phyloP scores from a whole-genome alignment of 2,329 filamentous ascomycete species.

The Herpotrichia juniperi region DNA sequence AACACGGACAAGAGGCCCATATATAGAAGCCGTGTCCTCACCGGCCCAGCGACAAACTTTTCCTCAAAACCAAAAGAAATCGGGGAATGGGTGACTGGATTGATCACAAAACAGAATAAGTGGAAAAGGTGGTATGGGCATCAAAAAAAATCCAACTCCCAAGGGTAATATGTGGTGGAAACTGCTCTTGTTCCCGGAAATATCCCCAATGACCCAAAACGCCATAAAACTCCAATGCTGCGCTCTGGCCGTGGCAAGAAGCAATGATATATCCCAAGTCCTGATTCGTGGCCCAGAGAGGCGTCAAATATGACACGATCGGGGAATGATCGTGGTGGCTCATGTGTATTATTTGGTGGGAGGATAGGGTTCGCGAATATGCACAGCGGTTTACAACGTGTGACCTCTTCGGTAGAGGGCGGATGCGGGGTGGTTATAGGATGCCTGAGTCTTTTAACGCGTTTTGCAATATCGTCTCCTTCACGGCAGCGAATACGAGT shows the following conservation, averaged over 20 bases:
- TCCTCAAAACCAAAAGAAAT: slow-evolving; percentile 13
- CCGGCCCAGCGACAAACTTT: slow-evolving; percentile 10
- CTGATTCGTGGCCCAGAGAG: slow-evolving; percentile 41
- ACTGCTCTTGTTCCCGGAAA: not conserved
- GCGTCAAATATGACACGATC: slow-evolving; percentile 36
- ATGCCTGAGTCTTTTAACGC: slow-evolving; percentile 98
- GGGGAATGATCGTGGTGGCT: slow-evolving; percentile 39
- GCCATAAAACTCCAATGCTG: slow-evolving; percentile 45
- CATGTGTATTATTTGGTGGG: slow-evolving; percentile 45
- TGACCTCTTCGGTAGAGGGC: slow-evolving; percentile 18
- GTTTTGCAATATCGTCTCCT: slow-evolving; percentile 98
- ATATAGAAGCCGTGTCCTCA: slow-evolving; percentile 1
- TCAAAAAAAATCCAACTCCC: slow-evolving; percentile 18
- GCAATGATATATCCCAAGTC: slow-evolving; percentile 42
- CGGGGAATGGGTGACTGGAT: slow-evolving; percentile 8
- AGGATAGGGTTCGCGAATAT: slow-evolving; percentile 29
- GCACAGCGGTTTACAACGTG: slow-evolving; percentile 35
- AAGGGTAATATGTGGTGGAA: slow-evolving; percentile 22
- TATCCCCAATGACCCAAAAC: slow-evolving; percentile 21
- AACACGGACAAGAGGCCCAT: slow-evolving; percentile 6
- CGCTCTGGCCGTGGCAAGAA: slow-evolving; percentile 43
- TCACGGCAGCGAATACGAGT: slow-evolving; percentile 95
- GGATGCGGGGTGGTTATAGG: slow-evolving; percentile 54
- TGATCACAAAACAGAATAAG: slow-evolving; percentile 10
- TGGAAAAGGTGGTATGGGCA: slow-evolving; percentile 22